Evolutionary conservation across 768 basidiomycete genomes (phyloP).

Genomic region (Boletus huronensis): DNA sequence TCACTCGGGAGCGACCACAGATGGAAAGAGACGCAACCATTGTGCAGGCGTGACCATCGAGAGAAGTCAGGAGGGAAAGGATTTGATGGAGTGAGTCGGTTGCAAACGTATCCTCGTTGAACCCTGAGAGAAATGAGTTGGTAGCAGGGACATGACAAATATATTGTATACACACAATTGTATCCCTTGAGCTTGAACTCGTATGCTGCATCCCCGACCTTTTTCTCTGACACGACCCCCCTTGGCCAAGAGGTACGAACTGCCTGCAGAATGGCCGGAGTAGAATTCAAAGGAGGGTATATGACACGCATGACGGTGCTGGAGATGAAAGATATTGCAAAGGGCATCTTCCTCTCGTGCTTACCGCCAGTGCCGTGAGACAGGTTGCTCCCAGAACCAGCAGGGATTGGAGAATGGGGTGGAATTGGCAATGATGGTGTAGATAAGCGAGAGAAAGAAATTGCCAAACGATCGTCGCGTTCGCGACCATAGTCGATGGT

Average conservation of each 20-base stretch:
- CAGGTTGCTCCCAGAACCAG: conserved; percentile 36
- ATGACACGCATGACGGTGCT: conserved; percentile 69
- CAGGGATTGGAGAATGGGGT: conserved; percentile 37
- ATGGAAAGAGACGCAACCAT: conserved; percentile 70
- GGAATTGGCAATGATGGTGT: conserved; percentile 34
- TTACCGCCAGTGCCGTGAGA: conserved; percentile 36
- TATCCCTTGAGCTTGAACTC: conserved; percentile 84
- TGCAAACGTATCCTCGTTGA: conserved; percentile 73
- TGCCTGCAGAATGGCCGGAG: conserved; percentile 78
- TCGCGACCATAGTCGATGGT: conserved; percentile 77
- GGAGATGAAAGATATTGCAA: conserved; percentile 72
- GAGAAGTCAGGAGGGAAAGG: conserved; percentile 58
- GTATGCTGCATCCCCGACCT: conserved; percentile 64
- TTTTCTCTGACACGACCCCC: conserved; percentile 75
- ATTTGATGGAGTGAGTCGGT: conserved; percentile 72
- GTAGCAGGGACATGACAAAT: conserved; percentile 13
- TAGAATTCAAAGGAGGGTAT: conserved; percentile 69
- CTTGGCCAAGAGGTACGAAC: conserved; percentile 77
- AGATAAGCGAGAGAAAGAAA: conserved; percentile 62
- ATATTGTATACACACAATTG: conserved; percentile 49
- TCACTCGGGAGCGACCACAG: conserved; percentile 65
- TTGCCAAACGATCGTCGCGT: conserved; percentile 64
- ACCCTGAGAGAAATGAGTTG: conserved; percentile 47
- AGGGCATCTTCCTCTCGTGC: conserved; percentile 44
- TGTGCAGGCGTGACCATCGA: conserved; percentile 65